phyloP scores from a whole-genome alignment of 2,329 filamentous ascomycete species.

The Teratosphaeria epicoccoides region DNA sequence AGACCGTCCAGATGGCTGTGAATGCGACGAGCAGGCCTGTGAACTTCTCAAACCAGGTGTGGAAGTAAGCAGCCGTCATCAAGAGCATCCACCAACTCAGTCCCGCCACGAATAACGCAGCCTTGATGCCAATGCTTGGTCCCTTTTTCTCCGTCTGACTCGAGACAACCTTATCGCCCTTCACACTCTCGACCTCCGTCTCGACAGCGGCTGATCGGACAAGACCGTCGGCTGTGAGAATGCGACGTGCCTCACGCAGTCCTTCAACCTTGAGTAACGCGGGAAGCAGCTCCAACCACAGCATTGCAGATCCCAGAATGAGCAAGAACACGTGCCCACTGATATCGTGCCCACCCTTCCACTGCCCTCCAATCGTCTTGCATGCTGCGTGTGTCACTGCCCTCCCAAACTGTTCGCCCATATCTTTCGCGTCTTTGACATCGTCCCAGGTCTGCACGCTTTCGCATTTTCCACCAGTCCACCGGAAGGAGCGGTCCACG shows the following conservation, averaged over 20 bases:
- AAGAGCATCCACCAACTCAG: slow-evolving; percentile 90
- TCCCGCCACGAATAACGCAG: slow-evolving; percentile 47
- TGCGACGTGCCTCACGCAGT: slow-evolving; percentile 50
- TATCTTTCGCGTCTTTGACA: slow-evolving; percentile 30
- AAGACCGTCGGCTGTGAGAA: slow-evolving; percentile 57
- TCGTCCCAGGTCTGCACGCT: slow-evolving; percentile 25
- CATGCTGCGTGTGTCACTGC: slow-evolving; percentile 68
- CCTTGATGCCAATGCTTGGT: slow-evolving; percentile 41
- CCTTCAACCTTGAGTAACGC: slow-evolving; percentile 41
- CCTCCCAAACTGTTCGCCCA: slow-evolving; percentile 31
- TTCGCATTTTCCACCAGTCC: slow-evolving; percentile 74
- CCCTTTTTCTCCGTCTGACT: slow-evolving; percentile 17
- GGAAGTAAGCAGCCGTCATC: slow-evolving; percentile 98
- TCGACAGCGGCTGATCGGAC: slow-evolving; percentile 36
- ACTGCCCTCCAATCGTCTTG: slow-evolving; percentile 68
- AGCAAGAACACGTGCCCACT: slow-evolving; percentile 91
- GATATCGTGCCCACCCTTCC: slow-evolving; percentile 93
- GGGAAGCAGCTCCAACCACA: slow-evolving; percentile 69
- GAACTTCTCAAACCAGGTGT: slow-evolving; percentile 94
- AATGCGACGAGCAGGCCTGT: slow-evolving; percentile 41
- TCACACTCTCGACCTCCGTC: slow-evolving; percentile 32
- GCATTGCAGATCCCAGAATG: slow-evolving; percentile 69
- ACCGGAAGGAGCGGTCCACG: slow-evolving; percentile 80
- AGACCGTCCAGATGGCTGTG: slow-evolving; percentile 34
- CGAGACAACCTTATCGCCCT: slow-evolving; percentile 24